A percentile compares a stretch with the other conserved stretches of the same genome.
These are phyloP conservation scores for Myxozyma sirexii DNA, from an alignment of 805 yeast species.

Conservation along the genomic window DNA sequence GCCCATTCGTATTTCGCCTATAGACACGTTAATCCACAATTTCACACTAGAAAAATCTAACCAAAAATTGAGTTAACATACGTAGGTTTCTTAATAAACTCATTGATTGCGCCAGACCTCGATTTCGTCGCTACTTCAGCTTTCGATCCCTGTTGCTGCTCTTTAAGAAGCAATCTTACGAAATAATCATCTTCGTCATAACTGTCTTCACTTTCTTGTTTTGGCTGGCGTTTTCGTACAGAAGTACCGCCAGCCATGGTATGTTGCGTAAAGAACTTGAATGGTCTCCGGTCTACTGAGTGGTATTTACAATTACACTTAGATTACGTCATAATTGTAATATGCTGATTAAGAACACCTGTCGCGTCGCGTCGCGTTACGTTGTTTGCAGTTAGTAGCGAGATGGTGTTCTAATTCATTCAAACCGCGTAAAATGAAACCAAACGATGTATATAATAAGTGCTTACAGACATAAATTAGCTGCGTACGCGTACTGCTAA, in stretches of 20 bases:
- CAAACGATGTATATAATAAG: too few relatives aligned
- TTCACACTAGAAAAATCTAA: too few relatives aligned
- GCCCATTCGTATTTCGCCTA: slow-evolving; percentile 9
- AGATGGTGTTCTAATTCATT: too few relatives aligned
- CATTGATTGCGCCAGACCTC: not conserved
- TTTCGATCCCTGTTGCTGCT: not conserved
- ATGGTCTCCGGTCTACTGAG: not conserved
- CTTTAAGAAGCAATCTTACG: slow-evolving; percentile 11
- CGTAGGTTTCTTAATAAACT: slow-evolving; percentile 6
- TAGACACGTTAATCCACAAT: not conserved
- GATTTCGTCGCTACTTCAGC: not conserved
- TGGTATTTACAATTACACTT: too few relatives aligned
- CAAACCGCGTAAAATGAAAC: too few relatives aligned
- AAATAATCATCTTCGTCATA: slow-evolving; percentile 14
- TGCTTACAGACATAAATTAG: too few relatives aligned
- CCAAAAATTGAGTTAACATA: not conserved
- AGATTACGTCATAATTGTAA: not conserved
- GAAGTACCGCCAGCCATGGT: not conserved
- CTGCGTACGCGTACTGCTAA: too few relatives aligned
- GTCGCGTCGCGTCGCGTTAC: too few relatives aligned
- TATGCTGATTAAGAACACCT: too few relatives aligned
- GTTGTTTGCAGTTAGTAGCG: too few relatives aligned
- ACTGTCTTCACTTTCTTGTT: not conserved
- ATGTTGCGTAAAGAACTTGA: too few relatives aligned
- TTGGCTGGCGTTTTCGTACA: not conserved